Evolutionary conservation across 495 filamentous ascomycete species (phyloP).

Genomic region (Daldinia grandis): DNA sequence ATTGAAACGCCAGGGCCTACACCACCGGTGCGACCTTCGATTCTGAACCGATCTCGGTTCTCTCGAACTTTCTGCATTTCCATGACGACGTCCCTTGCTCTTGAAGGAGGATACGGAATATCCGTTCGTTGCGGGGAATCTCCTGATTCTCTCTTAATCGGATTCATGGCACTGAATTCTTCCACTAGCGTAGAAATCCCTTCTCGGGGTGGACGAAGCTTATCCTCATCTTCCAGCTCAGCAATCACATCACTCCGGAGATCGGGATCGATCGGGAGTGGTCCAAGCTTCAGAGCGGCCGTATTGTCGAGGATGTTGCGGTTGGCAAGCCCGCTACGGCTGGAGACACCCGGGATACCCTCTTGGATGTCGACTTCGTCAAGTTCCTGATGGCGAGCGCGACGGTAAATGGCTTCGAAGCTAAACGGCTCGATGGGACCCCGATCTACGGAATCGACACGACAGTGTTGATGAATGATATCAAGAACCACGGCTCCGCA

Average conservation of each 20-base stretch:
- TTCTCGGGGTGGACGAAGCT: slow-evolving; percentile 68
- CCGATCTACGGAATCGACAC: slow-evolving; percentile 76
- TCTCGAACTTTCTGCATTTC: slow-evolving; percentile 96
- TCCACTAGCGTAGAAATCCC: slow-evolving; percentile 74
- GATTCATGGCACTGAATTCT: slow-evolving; percentile 75
- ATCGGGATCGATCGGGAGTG: slow-evolving; percentile 78
- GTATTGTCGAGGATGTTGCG: slow-evolving; percentile 67
- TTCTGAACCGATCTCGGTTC: slow-evolving; percentile 85
- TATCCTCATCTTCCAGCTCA: slow-evolving; percentile 82
- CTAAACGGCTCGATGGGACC: slow-evolving; percentile 79
- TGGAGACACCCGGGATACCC: slow-evolving; percentile 88
- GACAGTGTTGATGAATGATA: slow-evolving; percentile 77
- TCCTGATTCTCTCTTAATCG: slow-evolving; percentile 89
- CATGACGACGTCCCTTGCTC: slow-evolving; percentile 86
- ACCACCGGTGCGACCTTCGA: slow-evolving; percentile 81
- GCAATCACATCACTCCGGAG: slow-evolving; percentile 82
- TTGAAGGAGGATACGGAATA: slow-evolving; percentile 84
- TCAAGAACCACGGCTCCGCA: slow-evolving; percentile 79
- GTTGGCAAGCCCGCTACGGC: slow-evolving; percentile 76
- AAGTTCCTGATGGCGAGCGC: slow-evolving; percentile 56
- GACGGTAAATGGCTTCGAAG: slow-evolving; percentile 81
- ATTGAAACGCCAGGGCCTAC: slow-evolving; percentile 82
- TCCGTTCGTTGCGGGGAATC: slow-evolving; percentile 80
- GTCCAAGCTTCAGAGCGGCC: slow-evolving; percentile 76
- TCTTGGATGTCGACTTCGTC: slow-evolving; percentile 86